Conservation (phyloP, 495 filamentous ascomycete genomes). For the Aspergillus carlsbadensis region DNA sequence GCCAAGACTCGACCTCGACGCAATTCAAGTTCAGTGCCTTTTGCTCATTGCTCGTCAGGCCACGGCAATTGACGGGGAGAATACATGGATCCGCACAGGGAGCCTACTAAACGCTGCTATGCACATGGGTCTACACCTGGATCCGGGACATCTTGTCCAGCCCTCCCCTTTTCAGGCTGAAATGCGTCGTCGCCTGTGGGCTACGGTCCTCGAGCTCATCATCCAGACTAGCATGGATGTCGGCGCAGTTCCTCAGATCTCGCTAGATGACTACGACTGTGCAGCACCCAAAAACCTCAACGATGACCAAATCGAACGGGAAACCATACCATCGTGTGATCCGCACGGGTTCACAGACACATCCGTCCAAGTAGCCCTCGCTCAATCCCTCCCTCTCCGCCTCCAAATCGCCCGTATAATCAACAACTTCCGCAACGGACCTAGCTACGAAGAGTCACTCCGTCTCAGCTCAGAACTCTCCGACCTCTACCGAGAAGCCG, state of each 20-base stretch:
- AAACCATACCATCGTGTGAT: constrained; percentile 25
- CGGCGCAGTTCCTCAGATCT: constrained; percentile 49
- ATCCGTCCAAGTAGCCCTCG: constrained; percentile 46
- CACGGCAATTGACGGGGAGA: constrained; percentile 34
- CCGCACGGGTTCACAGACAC: constrained; percentile 41
- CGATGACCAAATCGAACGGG: constrained; percentile 38
- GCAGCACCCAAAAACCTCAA: constrained; percentile 48
- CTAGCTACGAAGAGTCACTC: constrained; percentile 34
- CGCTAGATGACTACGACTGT: constrained; percentile 51
- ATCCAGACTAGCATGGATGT: constrained; percentile 51
- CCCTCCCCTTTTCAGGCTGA: constrained; percentile 47
- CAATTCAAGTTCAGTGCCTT: constrained; percentile 50
- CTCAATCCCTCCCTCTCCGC: constrained; percentile 40
- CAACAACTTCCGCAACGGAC: constrained; percentile 39
- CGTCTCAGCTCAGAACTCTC: not conserved
- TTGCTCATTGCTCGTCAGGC: constrained; percentile 47
- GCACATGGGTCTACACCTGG: constrained; percentile 53
- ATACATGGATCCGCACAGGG: constrained; percentile 49
- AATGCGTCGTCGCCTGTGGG: constrained; percentile 54
- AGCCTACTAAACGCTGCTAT: constrained; percentile 47
- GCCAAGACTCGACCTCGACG: constrained; percentile 34
- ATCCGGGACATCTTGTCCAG: constrained; percentile 45
- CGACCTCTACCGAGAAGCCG: not conserved
- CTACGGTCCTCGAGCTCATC: constrained; percentile 52
- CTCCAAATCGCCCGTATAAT: constrained; percentile 37